A percentile compares a stretch with the other conserved stretches of the same genome.
These are phyloP conservation scores for Chaetomiaceae sp. DNA, from an alignment of 2,329 filamentous ascomycete genomes.

Conservation along the genomic window DNA sequence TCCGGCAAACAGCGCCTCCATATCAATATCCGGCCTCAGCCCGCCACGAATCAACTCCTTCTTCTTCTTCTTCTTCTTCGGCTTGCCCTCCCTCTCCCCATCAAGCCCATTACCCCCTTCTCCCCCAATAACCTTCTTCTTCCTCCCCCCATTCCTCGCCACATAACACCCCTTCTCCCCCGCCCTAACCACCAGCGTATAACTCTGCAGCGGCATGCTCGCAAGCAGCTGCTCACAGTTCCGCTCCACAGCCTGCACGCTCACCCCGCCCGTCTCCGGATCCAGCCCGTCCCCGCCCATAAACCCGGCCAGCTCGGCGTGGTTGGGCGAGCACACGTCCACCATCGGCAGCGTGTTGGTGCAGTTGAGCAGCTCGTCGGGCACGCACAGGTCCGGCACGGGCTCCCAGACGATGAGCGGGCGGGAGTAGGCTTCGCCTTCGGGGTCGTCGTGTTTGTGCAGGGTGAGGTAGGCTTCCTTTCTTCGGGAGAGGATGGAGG, in stretches of 20 bases:
- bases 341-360: constrained; percentile 59
- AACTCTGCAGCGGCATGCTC: constrained; percentile 60
- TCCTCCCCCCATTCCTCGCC: constrained; percentile 53
- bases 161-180: constrained; percentile 69
- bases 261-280: constrained; percentile 51
- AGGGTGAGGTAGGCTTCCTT: constrained; percentile 28
- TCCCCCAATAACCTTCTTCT: constrained; percentile 31
- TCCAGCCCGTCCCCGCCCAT: constrained; percentile 62
- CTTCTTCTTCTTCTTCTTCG: constrained; percentile 23
- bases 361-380: constrained; percentile 61
- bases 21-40: constrained; percentile 56
- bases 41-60: constrained; percentile 40
- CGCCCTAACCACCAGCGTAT: constrained; percentile 64
- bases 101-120: constrained; percentile 18
- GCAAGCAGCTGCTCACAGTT: constrained; percentile 59
- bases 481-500: constrained; percentile 60
- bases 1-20: constrained; percentile 58
- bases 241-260: constrained; percentile 48
- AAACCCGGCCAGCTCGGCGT: constrained; percentile 80
- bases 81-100: constrained; percentile 11
- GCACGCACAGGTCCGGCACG: constrained; percentile 79
- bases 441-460: constrained; percentile 7
- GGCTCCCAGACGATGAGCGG: constrained; percentile 93
- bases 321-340: constrained; percentile 73
- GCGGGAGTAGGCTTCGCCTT: constrained; percentile 37